Base-by-base conservation (phyloP, 345 rosid species). In the Melaleuca quinquenervia region DNA sequence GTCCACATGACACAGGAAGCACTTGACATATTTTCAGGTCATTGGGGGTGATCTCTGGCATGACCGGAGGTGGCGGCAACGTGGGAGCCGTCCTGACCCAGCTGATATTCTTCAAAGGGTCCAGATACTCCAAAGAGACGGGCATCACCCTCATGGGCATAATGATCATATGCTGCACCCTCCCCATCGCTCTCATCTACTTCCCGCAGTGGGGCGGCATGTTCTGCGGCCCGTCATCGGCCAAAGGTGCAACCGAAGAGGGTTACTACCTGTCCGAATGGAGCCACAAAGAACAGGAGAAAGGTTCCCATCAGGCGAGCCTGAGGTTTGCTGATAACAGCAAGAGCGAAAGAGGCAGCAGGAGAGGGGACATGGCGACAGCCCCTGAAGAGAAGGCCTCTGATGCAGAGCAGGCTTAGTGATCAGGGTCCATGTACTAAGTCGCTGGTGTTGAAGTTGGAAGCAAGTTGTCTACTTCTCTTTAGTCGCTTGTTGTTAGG, bases 191-290 rank as follows among this genome's bases (percentile, higher is more conserved):
- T 29, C 84, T 97, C 0, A 90, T 96, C 32, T 86, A 94, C 87
- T 97, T 97, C 89, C 99, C 99, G 7, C 98, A 96, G 55, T 96
- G 99, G 99, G 99, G 98, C 44, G 98, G 99, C 82, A 96, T 97
- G 97, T 92, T 97, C 82, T 92, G 92, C 54, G 95, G 97, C 11
- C 98, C 98, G 5, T 92, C 96, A 0, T 85, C 93, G 7, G 52
- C 84, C 50, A 88, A 88, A 44, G 54, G 84, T 6, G 78, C 91
- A 16, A 91, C 92, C 0, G 99, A 96, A 89, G 96, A 97, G 91
- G 96, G 93, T 10, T 96, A 97, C 62, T 95, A 97, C 85, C 80
- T 93, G 90, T 82, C 96, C 0, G 99, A 97, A 76, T 96, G 99
- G 99, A 91, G 27, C 58, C 11, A 87, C 3, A 78, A 89, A 55